phyloP scores from a whole-genome alignment of 805 yeast genomes.

The Candida nanaspora region DNA sequence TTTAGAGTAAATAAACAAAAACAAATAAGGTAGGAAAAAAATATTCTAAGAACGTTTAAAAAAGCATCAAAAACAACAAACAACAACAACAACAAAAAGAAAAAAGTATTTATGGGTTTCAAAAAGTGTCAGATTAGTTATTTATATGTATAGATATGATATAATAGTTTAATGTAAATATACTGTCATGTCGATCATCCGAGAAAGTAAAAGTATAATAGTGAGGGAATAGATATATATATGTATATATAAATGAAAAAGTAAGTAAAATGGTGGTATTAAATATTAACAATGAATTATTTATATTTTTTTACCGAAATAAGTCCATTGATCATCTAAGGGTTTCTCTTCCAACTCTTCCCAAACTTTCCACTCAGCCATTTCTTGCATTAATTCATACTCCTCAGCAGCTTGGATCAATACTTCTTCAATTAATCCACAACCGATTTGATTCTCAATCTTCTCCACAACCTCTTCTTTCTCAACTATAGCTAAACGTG shows the following conservation, averaged over 20 bases:
- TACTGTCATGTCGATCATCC: too few relatives aligned
- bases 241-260: background rate
- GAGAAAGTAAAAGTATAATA: too few relatives aligned
- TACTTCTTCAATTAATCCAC: constrained; percentile 79
- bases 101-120: too few relatives aligned
- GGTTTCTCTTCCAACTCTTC: constrained; percentile 77
- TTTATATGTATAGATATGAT: too few relatives aligned
- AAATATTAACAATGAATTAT: background rate
- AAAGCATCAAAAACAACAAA: too few relatives aligned
- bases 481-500: constrained; percentile 63
- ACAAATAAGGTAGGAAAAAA: too few relatives aligned
- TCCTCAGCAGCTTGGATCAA: constrained; percentile 80
- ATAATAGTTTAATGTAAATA: too few relatives aligned
- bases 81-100: too few relatives aligned
- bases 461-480: constrained; percentile 50
- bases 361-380: constrained; percentile 71
- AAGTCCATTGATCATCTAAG: constrained; percentile 76
- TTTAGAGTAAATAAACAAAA: too few relatives aligned
- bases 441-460: constrained; percentile 70
- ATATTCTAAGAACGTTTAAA: too few relatives aligned
- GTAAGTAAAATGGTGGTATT: background rate
- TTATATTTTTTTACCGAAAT: constrained; percentile 55
- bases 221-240: background rate
- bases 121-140: too few relatives aligned
- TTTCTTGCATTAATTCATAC: constrained; percentile 54